Evolutionary conservation across 305 asterid genomes (phyloP).

Genomic region (Petunia hybrid): DNA sequence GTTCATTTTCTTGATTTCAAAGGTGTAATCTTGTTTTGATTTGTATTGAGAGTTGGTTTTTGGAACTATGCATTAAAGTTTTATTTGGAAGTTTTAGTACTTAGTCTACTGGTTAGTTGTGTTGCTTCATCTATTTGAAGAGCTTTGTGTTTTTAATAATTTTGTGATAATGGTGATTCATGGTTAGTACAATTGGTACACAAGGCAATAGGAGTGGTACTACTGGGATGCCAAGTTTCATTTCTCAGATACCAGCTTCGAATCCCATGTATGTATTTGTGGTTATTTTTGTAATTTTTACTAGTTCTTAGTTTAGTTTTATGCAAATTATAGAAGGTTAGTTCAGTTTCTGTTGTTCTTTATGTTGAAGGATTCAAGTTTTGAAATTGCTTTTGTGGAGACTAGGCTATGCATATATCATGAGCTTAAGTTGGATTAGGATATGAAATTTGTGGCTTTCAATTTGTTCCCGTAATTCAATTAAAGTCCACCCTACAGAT

Average conservation of each 20-base stretch:
- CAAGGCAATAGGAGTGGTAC: slow-evolving; percentile 49
- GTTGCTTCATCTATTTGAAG: slow-evolving; percentile 6
- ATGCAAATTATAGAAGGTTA: neutral
- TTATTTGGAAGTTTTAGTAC: slow-evolving; percentile 22
- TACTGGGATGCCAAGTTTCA: slow-evolving; percentile 84
- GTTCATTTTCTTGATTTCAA: slow-evolving; percentile 9
- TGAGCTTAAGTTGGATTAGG: neutral
- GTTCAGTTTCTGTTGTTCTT: neutral
- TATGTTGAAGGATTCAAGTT: slow-evolving; percentile 11
- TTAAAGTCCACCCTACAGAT: neutral
- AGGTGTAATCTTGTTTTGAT: slow-evolving; percentile 19
- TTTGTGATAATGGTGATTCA: slow-evolving; percentile 50
- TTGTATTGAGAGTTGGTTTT: neutral
- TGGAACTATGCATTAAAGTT: slow-evolving; percentile 21
- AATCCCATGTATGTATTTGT: slow-evolving; percentile 61
- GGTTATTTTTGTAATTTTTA: neutral
- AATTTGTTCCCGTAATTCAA: neutral
- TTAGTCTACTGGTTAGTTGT: slow-evolving; percentile 22
- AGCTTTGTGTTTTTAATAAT: neutral
- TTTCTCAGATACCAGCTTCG: slow-evolving; percentile 62
- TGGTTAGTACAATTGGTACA: slow-evolving; percentile 60
- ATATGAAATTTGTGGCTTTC: neutral
- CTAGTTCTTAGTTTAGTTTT: neutral
- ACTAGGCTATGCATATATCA: neutral
- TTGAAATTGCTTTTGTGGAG: neutral